phyloP scores from a whole-genome alignment of 805 yeast genomes.

The Myxozyma sirexii region DNA sequence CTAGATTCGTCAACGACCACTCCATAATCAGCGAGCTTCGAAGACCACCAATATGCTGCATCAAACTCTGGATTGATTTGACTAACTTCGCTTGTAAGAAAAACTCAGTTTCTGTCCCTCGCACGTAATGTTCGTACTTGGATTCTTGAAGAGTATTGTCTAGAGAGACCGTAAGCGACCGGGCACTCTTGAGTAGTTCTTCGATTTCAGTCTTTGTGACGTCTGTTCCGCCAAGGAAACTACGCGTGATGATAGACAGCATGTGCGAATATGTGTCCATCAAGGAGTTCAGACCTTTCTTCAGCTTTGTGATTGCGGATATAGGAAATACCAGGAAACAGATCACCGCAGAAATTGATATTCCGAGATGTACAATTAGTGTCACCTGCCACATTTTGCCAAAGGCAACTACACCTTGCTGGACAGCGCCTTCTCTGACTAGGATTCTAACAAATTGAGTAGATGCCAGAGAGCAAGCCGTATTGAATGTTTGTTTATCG shows the following conservation, averaged over 20 bases:
- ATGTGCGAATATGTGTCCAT: slow-evolving; percentile 56
- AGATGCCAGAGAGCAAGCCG: slow-evolving; percentile 78
- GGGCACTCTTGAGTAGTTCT: slow-evolving; percentile 15
- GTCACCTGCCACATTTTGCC: slow-evolving; percentile 57
- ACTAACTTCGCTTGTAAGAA: slow-evolving; percentile 51
- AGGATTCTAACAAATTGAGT: slow-evolving; percentile 70
- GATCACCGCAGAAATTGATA: slow-evolving; percentile 55
- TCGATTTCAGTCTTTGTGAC: slow-evolving; percentile 30
- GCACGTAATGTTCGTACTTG: slow-evolving; percentile 57
- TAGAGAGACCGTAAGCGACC: slow-evolving; percentile 37
- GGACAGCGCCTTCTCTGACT: slow-evolving; percentile 71
- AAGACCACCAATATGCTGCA: slow-evolving; percentile 66
- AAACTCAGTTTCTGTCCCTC: slow-evolving; percentile 62
- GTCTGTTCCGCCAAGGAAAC: slow-evolving; percentile 27
- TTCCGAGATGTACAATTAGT: slow-evolving; percentile 64
- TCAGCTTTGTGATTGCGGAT: slow-evolving; percentile 54
- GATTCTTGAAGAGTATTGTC: slow-evolving; percentile 57
- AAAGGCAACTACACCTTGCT: slow-evolving; percentile 60
- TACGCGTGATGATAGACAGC: slow-evolving; percentile 22
- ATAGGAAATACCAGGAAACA: slow-evolving; percentile 69
- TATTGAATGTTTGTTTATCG: slow-evolving; percentile 69
- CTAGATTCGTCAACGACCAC: slow-evolving; percentile 24
- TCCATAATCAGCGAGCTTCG: slow-evolving; percentile 64
- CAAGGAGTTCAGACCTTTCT: slow-evolving; percentile 42
- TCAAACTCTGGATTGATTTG: slow-evolving; percentile 53